Evolutionary conservation across 257 asterid species (phyloP).

Genomic region (Capsicum rhomboideum): DNA sequence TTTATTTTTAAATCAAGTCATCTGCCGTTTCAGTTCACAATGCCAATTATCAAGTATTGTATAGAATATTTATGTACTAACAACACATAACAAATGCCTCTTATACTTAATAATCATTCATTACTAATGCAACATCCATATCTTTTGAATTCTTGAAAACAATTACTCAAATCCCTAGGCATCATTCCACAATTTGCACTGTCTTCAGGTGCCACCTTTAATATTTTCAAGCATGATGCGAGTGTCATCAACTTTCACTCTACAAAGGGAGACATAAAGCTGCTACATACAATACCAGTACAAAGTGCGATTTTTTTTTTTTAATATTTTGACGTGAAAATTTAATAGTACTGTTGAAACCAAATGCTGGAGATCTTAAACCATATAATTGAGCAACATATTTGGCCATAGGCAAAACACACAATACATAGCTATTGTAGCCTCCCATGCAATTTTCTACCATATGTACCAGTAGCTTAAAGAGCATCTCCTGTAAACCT

Average conservation of each 20-base stretch:
- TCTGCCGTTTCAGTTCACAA: no score
- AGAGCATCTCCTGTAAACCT: constrained; percentile 64
- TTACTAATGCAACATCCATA: no score
- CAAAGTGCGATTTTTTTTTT: background rate
- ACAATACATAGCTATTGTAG: constrained; percentile 57
- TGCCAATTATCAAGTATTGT: no score
- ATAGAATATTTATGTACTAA: no score
- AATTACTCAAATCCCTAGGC: constrained; percentile 81
- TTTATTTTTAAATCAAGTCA: no score
- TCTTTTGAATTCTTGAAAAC: constrained; percentile 90
- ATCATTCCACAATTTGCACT: constrained; percentile 92
- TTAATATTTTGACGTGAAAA: background rate
- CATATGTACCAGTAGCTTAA: constrained; percentile 79
- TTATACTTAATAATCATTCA: no score
- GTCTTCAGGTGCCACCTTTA: constrained; percentile 83
- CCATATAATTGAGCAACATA: constrained; percentile 17
- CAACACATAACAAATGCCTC: no score
- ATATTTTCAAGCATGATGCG: constrained; percentile 98
- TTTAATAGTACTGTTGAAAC: background rate
- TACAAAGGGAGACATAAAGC: background rate
- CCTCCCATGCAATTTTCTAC: constrained; percentile 93
- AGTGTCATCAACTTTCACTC: constrained; percentile 95
- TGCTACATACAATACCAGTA: no score
- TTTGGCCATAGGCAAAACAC: constrained; percentile 97
- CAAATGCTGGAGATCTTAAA: background rate